A percentile compares a stretch with the other conserved stretches of the same genome.
Conservation (phyloP, 495 filamentous ascomycete species). For the Penicillium steckii region DNA sequence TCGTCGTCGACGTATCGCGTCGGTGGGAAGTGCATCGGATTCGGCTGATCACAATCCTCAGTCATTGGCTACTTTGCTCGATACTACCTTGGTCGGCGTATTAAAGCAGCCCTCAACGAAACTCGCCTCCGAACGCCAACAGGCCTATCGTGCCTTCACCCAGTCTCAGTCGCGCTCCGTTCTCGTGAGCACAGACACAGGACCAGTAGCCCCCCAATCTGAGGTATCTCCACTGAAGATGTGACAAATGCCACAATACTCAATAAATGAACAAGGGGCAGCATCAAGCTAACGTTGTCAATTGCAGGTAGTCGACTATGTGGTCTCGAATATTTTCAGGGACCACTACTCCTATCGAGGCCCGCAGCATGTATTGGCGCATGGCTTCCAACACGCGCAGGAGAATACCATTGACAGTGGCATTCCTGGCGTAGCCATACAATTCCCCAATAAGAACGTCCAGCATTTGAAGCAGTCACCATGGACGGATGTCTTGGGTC, state of each 20-base stretch:
- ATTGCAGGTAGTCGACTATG: constrained; percentile 77
- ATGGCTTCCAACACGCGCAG: constrained; percentile 63
- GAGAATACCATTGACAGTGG: constrained; percentile 33
- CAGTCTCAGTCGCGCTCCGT: constrained; percentile 51
- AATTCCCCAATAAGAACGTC: constrained; percentile 69
- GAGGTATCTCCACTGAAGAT: constrained; percentile 47
- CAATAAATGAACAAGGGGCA: background rate
- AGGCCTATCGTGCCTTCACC: constrained; percentile 65
- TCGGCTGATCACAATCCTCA: constrained; percentile 32
- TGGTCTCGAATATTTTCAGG: constrained; percentile 72
- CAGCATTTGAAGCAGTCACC: constrained; percentile 62
- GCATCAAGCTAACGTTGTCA: constrained; percentile 13
- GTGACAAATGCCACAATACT: background rate
- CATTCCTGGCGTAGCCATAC: constrained; percentile 53
- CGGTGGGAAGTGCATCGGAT: constrained; percentile 19
- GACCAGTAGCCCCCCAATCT: constrained; percentile 47
- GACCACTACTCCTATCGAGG: constrained; percentile 46
- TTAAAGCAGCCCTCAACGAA: constrained; percentile 29
- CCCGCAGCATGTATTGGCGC: constrained; percentile 72
- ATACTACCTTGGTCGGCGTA: constrained; percentile 65
- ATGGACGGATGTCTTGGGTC: constrained; percentile 69
- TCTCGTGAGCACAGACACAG: constrained; percentile 34
- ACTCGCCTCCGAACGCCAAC: constrained; percentile 41
- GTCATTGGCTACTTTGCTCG: constrained; percentile 56
- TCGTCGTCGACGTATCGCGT: constrained; percentile 48